Percentiles rank a stretch among this genome's conserved stretches.
Conservation (phyloP, 805 yeast species). For the Groenewaldozyma tartarivorans region DNA sequence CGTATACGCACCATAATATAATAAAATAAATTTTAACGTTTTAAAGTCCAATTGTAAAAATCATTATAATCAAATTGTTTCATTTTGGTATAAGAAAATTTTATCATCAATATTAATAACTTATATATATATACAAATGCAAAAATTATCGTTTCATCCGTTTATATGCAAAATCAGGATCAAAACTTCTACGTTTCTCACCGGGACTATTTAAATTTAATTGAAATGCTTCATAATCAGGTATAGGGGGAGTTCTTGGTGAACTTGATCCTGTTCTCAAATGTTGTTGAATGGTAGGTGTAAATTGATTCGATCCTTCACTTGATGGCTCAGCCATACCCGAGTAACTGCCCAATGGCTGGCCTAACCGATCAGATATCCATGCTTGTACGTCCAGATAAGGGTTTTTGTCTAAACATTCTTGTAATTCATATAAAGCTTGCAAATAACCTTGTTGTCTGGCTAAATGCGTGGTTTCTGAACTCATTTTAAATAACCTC, state of each 20-base stretch:
- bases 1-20: too few species aligned
- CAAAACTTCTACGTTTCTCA: neutral
- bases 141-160: neutral
- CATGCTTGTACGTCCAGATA: conserved; percentile 16
- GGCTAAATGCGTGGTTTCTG: conserved; percentile 14
- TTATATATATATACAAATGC: too few species aligned
- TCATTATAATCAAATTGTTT: too few species aligned
- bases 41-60: too few species aligned
- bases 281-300: neutral
- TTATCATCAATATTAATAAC: too few species aligned
- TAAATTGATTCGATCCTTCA: neutral
- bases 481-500: conserved; percentile 20
- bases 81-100: too few species aligned
- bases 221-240: neutral
- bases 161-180: neutral
- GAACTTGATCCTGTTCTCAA: neutral
- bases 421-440: conserved; percentile 17
- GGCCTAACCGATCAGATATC: conserved; percentile 4
- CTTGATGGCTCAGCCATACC: neutral
- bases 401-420: conserved; percentile 12
- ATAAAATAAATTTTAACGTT: too few species aligned
- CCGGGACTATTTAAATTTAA: neutral
- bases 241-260: neutral
- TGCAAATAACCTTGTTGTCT: conserved; percentile 18
- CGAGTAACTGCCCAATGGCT: too few species aligned